A percentile compares a stretch with the other conserved stretches of the same genome.
phyloP scores from a whole-genome alignment of 306 rosid species.

The Ziziphus jujuba region DNA sequence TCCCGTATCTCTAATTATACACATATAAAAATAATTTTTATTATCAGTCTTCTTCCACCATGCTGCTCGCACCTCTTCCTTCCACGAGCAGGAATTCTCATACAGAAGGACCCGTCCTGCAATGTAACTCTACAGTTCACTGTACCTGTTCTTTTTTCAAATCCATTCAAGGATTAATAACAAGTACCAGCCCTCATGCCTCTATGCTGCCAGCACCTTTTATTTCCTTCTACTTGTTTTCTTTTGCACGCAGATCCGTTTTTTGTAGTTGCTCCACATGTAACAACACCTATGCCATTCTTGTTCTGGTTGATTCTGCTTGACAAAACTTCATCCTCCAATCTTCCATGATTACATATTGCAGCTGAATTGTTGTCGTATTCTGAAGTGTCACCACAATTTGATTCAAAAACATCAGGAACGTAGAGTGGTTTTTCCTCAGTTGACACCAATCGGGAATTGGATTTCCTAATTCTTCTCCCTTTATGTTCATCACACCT shows the following conservation, averaged over 20 bases:
- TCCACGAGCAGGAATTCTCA: conserved; percentile 17
- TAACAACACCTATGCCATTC: neutral
- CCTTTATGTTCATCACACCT: conserved; percentile 86
- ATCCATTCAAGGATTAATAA: no score
- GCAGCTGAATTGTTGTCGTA: neutral
- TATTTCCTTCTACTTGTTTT: no score
- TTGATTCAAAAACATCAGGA: conserved; percentile 10
- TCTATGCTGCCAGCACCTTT: no score
- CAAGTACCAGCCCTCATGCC: no score
- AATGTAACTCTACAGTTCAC: conserved; percentile 18
- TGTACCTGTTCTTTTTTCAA: no score
- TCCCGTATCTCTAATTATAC: no score
- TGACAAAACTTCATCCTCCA: conserved; percentile 10
- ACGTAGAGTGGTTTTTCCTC: conserved; percentile 9
- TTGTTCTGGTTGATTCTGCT: neutral
- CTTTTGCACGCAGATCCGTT: no score
- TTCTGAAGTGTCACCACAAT: neutral
- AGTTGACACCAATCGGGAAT: conserved; percentile 16
- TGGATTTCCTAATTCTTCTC: conserved; percentile 38
- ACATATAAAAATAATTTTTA: no score
- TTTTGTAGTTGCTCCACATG: no score
- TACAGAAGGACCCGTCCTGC: conserved; percentile 22
- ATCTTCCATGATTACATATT: conserved; percentile 6
- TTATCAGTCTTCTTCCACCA: conserved; percentile 7
- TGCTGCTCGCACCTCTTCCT: conserved; percentile 22